Evolutionary conservation across 129 eudicot genomes (phyloP), one percentile per base, ranked within the genome.

Genomic region (Deinandra increscens): DNA sequence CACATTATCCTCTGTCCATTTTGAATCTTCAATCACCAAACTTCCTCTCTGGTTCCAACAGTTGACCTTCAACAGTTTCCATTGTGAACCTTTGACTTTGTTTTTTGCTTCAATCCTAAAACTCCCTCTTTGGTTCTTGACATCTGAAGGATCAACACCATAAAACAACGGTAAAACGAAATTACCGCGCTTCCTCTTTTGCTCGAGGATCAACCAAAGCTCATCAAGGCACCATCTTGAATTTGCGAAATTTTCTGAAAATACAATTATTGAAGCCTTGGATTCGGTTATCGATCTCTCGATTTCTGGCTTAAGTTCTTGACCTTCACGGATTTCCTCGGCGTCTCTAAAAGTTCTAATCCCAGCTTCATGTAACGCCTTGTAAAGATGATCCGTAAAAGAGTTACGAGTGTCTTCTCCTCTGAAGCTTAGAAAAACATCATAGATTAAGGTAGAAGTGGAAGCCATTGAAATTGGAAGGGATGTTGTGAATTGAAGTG

Each of bases 221-320:
- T 69, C 73, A 10, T 51, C 63, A 51, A 69, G 73, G 38, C 73
- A 51, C 73, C 64, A 51, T 69, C 20, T 12, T 0, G 64, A 69
- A 9, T 12, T 69, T 3, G 53, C 53, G 0, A 14, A 46, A 6
- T 51, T 51, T 19, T 51, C 4, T 2, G 58, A 51, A 4, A 51
- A 3, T 23, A 56, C 62, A 11, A 56, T 0, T 0, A 56, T 4
- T 0, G 62, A 23, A 0, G 37, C 62, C 38, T 10, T 11, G 5
- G 62, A 56, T n/a, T n/a, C n/a, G n/a, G n/a, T n/a, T n/a, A n/a
- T n/a, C n/a, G n/a, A n/a, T n/a, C n/a, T n/a, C n/a, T n/a, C n/a
- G n/a, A n/a, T n/a, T n/a, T n/a, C n/a, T n/a, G n/a, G n/a, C n/a
- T n/a, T n/a, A n/a, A n/a, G n/a, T n/a, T n/a, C n/a, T n/a, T n/a